These are phyloP conservation scores for Wickerhamiella vanderwaltii DNA, from an alignment of 805 yeast species.

Conservation along the genomic window DNA sequence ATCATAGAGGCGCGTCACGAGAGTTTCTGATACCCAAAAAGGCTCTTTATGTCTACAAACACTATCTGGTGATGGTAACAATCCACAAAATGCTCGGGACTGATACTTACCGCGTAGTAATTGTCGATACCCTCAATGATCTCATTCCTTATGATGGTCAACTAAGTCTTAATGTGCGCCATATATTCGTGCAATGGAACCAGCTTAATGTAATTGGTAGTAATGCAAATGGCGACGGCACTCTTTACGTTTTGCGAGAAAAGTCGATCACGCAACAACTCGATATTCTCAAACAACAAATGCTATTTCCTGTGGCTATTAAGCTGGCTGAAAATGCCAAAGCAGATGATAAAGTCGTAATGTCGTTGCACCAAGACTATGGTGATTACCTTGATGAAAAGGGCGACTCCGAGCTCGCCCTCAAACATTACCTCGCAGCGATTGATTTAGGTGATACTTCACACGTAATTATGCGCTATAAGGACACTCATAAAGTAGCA, in stretches of 20 bases:
- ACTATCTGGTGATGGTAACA: conserved; percentile 39
- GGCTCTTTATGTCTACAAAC: conserved; percentile 37
- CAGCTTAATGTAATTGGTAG: conserved; percentile 46
- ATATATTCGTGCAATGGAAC: conserved; percentile 45
- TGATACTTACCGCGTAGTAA: conserved; percentile 43
- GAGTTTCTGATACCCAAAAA: conserved; percentile 47
- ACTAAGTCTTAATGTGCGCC: conserved; percentile 51
- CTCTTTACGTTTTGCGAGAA: conserved; percentile 55
- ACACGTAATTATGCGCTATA: conserved; percentile 65
- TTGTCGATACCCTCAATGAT: conserved; percentile 60
- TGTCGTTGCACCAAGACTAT: conserved; percentile 35
- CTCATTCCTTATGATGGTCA: conserved; percentile 57
- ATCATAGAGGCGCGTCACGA: conserved; percentile 34
- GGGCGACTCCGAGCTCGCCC: conserved; percentile 55
- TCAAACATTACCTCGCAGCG: conserved; percentile 57
- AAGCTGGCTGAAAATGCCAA: conserved; percentile 41
- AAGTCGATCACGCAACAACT: conserved; percentile 56
- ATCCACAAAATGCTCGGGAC: conserved; percentile 16
- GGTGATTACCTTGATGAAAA: conserved; percentile 63
- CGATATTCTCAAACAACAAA: conserved; percentile 53
- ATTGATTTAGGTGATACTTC: conserved; percentile 50
- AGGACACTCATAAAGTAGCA: conserved; percentile 60
- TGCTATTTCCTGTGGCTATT: conserved; percentile 61
- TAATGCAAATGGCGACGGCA: conserved; percentile 45
- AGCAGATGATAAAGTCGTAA: conserved; percentile 24